phyloP scores from a whole-genome alignment of 768 basidiomycete species.

The Rubroboletus satanas region DNA sequence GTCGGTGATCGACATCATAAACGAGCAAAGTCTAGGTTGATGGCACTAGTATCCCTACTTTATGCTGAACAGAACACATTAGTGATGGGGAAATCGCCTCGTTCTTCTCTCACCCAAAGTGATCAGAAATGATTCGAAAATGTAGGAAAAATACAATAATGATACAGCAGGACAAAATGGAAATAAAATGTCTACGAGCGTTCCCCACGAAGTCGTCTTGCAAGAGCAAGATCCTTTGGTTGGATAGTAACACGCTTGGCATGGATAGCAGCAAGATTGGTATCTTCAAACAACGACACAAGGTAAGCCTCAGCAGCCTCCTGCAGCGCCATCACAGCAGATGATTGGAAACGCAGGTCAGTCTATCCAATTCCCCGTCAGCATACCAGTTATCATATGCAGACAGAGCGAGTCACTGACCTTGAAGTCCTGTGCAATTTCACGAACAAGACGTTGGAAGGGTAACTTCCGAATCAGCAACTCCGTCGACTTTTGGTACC shows the following conservation, averaged over 20 bases:
- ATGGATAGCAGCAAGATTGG: constrained; percentile 82
- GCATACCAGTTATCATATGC: background rate
- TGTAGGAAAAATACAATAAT: constrained; percentile 1
- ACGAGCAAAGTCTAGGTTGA: constrained; percentile 1
- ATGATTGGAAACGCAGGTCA: constrained; percentile 86
- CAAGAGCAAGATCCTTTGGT: constrained; percentile 82
- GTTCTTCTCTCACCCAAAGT: no score
- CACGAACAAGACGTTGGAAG: constrained; percentile 87
- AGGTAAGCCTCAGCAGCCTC: constrained; percentile 84
- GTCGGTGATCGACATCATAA: constrained; percentile 25
- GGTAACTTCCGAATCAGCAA: constrained; percentile 84
- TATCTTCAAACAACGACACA: constrained; percentile 75
- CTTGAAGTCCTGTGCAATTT: constrained; percentile 92
- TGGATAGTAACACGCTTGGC: constrained; percentile 84
- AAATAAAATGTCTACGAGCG: background rate
- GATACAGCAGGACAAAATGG: background rate
- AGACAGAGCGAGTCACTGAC: constrained; percentile 38
- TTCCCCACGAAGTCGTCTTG: constrained; percentile 75
- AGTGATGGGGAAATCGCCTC: no score
- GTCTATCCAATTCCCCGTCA: constrained; percentile 44
- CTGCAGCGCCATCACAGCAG: constrained; percentile 82
- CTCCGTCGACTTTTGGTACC: constrained; percentile 88
- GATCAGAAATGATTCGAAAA: background rate
- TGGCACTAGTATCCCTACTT: no score
- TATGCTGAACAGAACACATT: no score